phyloP scores from a whole-genome alignment of 164 flowering plant genomes.

The Nymphaea thermarum region DNA sequence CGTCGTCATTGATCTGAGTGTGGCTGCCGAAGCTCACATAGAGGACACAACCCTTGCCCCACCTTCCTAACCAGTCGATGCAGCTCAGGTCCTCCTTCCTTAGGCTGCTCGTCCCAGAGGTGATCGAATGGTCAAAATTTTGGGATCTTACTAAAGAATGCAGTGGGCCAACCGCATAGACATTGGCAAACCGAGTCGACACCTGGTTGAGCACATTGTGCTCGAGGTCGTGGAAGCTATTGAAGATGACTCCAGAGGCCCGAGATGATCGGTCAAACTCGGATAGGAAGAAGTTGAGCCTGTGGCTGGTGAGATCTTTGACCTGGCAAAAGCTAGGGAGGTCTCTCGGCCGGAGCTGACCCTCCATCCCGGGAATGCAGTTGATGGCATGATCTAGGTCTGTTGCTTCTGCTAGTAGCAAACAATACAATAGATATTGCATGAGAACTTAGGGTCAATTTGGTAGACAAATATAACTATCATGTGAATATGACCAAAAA shows the following conservation, averaged over 20 bases:
- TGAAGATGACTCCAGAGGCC: conserved; percentile 22
- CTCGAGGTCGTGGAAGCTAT: conserved; percentile 36
- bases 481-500: too few relatives aligned
- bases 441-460: too few relatives aligned
- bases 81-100: conserved; percentile 9
- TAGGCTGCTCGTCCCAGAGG: not conserved
- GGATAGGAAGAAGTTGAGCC: not conserved
- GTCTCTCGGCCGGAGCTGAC: conserved; percentile 27
- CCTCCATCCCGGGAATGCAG: conserved; percentile 24
- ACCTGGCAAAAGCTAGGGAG: conserved; percentile 22
- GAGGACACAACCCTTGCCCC: conserved; percentile 4
- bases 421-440: too few relatives aligned
- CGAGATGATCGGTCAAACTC: conserved; percentile 1
- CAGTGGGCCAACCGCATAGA: conserved; percentile 37
- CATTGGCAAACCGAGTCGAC: conserved; percentile 10
- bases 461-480: too few relatives aligned
- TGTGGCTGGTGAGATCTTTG: conserved; percentile 4
- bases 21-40: conserved; percentile 14
- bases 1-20: not conserved
- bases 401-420: conserved; percentile 11
- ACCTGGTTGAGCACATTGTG: conserved; percentile 15
- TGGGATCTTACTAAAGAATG: conserved; percentile 15
- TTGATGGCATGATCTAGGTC: conserved; percentile 24
- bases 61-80: conserved; percentile 10
- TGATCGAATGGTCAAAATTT: not conserved